Evolutionary conservation across 148 eudicot species (phyloP), one percentile per base, ranked within the genome.

Genomic region (Silene uniflora): DNA sequence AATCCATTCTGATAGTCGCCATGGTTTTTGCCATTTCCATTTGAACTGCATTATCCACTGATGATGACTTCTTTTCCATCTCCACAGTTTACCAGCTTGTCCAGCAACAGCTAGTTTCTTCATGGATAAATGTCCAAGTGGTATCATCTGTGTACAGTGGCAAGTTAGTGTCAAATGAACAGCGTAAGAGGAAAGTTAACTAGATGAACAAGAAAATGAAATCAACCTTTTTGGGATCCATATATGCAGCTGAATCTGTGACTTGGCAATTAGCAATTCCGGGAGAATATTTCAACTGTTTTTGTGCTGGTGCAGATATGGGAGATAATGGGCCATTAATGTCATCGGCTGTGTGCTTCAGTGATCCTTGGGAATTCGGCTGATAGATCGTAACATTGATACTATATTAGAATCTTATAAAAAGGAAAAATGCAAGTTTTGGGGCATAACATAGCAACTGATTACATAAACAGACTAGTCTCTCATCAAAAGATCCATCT

Each of bases 21-120:
- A 95, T 29, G 99, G 99, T 84, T 95, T 95, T 85, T 95, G 99
- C 99, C 99, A 95, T 83, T 95, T 95, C 99, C 99, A 95, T 82
- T 95, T 95, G 81, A 92, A 95, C 82, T 95, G 99, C 73, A 95
- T 78, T 71, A 90, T 80, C 99, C 99, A 95, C 77, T 92, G 99
- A 70, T 92, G 99, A 84, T 95, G 98, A 82, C 99, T 95, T 83
- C 99, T 89, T 77, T 95, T 95, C 97, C 97, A 95, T 83, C 94
- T 92, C 99, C 99, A 95, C 62, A 95, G 81, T 80, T 95, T 95
- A 22, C 97, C 94, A 75, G 85, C 90, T 78, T 95, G 96, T 65
- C 97, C 97, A 7, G 81, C 93, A 64, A 84, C 83, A 77, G 96
- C 88, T 60, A 92, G 74, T 85, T 95, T 95, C 84, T 92, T 95